Evolutionary conservation across 176 grass and related monocot species (phyloP).

Genomic region (Melocanna baccifera): DNA sequence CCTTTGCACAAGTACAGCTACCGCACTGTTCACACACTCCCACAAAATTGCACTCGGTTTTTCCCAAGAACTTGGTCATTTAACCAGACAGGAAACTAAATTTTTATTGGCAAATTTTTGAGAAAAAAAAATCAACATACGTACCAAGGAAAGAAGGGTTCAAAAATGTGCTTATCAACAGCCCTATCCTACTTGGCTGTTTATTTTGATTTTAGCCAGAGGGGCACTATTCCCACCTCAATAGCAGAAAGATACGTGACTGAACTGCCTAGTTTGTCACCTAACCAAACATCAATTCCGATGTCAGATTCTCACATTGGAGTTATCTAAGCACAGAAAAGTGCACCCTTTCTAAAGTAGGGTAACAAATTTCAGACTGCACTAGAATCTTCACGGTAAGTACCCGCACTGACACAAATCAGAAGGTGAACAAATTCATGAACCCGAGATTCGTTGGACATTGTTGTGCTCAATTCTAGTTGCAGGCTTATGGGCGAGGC

Average conservation of each 20-base stretch:
- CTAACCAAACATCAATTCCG: conserved; percentile 16
- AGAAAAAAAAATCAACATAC: background rate
- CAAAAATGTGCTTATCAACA: background rate
- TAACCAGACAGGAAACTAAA: background rate
- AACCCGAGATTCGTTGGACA: no score
- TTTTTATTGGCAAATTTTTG: background rate
- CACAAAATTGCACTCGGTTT: background rate
- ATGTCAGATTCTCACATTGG: background rate
- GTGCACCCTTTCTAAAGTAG: background rate
- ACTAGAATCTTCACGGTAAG: background rate
- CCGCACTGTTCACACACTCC: background rate
- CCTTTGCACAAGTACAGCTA: background rate
- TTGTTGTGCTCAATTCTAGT: background rate
- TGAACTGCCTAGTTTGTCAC: conserved; percentile 10
- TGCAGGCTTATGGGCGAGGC: background rate
- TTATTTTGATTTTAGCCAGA: background rate
- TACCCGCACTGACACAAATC: background rate
- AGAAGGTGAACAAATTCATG: background rate
- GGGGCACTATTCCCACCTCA: background rate
- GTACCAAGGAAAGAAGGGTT: background rate
- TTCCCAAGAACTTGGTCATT: background rate
- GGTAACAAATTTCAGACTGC: background rate
- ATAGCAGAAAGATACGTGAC: conserved; percentile 10
- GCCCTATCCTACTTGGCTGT: background rate
- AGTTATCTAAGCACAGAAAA: background rate